Base-by-base conservation (phyloP, 352 stramenopile genomes). In the Globisporangium splendens region DNA sequence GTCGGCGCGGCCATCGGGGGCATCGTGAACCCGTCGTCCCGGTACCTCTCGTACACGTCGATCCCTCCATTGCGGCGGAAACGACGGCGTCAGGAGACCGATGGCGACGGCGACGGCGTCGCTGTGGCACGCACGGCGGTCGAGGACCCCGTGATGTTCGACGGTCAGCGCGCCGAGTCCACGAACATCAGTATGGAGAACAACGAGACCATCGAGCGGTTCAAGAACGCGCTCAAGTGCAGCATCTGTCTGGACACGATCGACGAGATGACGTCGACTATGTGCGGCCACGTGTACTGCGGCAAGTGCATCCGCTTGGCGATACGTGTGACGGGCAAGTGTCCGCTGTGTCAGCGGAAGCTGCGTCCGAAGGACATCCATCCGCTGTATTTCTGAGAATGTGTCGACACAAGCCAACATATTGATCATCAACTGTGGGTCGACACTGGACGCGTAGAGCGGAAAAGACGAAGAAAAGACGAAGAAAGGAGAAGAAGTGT, bases 261-360 rank as follows among this genome's bases (percentile, higher is more conserved):
- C 49, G 60, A 89, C 48, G 72, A 89, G 56, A 93, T 95, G 67
- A 92, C 85, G 5, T 91, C 83, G 22, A 93, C 85, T 1, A 67
- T 78, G 28, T 95, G 85, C 56, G 83, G 85, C 8, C 85, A 95
- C 62, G 75, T 93, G 8, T 95, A 88, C 61, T 95, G 85, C 59
- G 70, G 62, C n/a, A 69, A 72, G 21, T 93, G 79, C 64, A 91
- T 95, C 62, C 66, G 72, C 46, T 58, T 83, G 46, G 81, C 80
- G 14, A 88, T 95, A 51, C 75, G 65, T 20, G 69, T 83, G 31
- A 93, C 73, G 7, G 70, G 66, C 52, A 93, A 90, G 61, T 95
- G 85, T 46, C 85, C 85, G 11, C 54, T 95, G 20, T 95, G 83
- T 38, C 79, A 91, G 55, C 70, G 83, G 18, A 67, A 51, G 41